Conservation (phyloP, 768 basidiomycete species). For the Boletus bicolor region DNA sequence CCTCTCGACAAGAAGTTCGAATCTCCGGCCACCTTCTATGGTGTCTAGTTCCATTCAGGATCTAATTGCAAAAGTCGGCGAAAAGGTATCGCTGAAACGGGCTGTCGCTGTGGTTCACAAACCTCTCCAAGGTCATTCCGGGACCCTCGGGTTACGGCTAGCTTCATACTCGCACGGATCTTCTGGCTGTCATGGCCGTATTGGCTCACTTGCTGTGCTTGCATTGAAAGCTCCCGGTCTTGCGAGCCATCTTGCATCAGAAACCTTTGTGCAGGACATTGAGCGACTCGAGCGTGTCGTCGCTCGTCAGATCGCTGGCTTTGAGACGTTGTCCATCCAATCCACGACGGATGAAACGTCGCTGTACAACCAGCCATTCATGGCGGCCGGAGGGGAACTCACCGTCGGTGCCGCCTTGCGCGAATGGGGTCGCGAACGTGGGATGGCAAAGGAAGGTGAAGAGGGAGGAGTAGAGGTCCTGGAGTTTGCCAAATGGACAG, state of each 20-base stretch:
- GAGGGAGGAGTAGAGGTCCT: slow-evolving; percentile 35
- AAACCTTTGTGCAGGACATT: slow-evolving; percentile 55
- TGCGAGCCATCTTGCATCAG: slow-evolving; percentile 40
- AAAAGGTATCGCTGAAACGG: slow-evolving; percentile 70
- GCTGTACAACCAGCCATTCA: slow-evolving; percentile 71
- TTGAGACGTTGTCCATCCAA: slow-evolving; percentile 60
- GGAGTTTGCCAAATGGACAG: slow-evolving; percentile 66
- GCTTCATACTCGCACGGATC: slow-evolving; percentile 61
- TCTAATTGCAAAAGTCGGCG: slow-evolving; percentile 72
- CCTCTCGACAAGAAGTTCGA: slow-evolving; percentile 38
- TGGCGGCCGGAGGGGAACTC: slow-evolving; percentile 62
- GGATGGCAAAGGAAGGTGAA: slow-evolving; percentile 35
- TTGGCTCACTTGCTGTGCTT: slow-evolving; percentile 57
- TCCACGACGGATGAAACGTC: slow-evolving; percentile 44
- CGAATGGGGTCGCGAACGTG: slow-evolving; percentile 53
- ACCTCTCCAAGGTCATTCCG: slow-evolving; percentile 34
- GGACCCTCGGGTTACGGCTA: slow-evolving; percentile 44
- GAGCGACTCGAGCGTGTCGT: slow-evolving; percentile 66
- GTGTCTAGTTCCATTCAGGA: slow-evolving; percentile 65
- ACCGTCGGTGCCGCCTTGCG: slow-evolving; percentile 37
- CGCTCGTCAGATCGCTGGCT: slow-evolving; percentile 83
- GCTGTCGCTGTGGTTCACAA: slow-evolving; percentile 43
- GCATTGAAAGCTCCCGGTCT: slow-evolving; percentile 50
- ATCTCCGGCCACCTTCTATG: slow-evolving; percentile 41
- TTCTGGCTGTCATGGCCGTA: slow-evolving; percentile 52